These are phyloP conservation scores for Microsporum canis DNA, from an alignment of 2,329 filamentous ascomycete genomes.

Conservation along the genomic window DNA sequence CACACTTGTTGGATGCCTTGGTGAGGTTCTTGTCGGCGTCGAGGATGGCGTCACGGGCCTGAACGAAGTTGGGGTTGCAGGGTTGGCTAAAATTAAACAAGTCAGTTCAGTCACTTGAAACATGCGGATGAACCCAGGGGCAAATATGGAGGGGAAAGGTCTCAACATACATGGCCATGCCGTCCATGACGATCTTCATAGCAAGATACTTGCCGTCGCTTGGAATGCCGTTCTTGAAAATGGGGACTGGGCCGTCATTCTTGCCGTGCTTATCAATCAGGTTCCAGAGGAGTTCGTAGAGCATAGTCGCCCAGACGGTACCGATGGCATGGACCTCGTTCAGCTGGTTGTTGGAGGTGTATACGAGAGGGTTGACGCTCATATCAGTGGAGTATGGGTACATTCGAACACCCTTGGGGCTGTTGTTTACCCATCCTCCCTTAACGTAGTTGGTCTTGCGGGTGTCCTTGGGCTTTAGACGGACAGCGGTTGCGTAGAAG, in stretches of 20 bases:
- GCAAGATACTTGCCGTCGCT: constrained; percentile 12
- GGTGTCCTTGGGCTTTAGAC: constrained; percentile 9
- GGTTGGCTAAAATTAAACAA: constrained; percentile 5
- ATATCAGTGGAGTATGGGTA: constrained; percentile 12
- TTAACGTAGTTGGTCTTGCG: constrained; percentile 10
- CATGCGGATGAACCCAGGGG: background rate
- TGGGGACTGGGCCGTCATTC: constrained; percentile 9
- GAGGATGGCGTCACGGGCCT: constrained; percentile 12
- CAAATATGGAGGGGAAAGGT: background rate
- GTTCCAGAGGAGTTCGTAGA: constrained; percentile 13
- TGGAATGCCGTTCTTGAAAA: constrained; percentile 8
- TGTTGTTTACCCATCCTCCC: constrained; percentile 10
- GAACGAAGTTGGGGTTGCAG: constrained; percentile 14
- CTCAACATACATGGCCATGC: constrained; percentile 12
- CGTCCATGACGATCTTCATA: constrained; percentile 13
- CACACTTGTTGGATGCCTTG: constrained; percentile 10
- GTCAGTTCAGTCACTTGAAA: background rate
- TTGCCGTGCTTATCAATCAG: constrained; percentile 14
- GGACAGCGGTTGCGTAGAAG: constrained; percentile 11
- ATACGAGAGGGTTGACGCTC: constrained; percentile 10
- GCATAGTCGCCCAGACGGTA: constrained; percentile 11
- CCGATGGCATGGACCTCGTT: constrained; percentile 9
- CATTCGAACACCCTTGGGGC: constrained; percentile 8
- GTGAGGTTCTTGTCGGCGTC: constrained; percentile 12
- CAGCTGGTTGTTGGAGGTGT: constrained; percentile 7